phyloP scores from a whole-genome alignment of 1,284 basidiomycete species.

The Inonotus hispidus region DNA sequence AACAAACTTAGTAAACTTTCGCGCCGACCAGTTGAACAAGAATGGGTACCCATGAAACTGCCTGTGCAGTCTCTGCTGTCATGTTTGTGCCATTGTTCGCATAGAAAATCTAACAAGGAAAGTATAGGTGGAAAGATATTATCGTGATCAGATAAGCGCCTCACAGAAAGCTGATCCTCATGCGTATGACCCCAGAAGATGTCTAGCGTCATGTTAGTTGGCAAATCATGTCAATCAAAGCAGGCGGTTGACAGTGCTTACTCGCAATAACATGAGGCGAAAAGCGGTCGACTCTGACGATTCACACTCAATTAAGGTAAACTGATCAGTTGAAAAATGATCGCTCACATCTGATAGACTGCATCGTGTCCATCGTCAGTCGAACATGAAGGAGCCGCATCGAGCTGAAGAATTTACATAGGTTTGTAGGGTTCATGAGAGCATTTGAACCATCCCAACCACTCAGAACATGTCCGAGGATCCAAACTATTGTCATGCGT shows the following conservation, averaged over 20 bases:
- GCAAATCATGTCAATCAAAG: not conserved
- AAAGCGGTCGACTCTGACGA: constrained; percentile 68
- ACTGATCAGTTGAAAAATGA: not conserved
- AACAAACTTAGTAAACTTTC: not conserved
- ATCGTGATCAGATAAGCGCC: constrained; percentile 19
- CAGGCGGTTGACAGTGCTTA: constrained; percentile 30
- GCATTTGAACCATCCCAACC: constrained; percentile 75
- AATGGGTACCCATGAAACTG: constrained; percentile 45
- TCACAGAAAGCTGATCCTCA: constrained; percentile 71
- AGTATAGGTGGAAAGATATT: not conserved
- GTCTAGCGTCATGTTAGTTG: constrained; percentile 31
- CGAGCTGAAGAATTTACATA: constrained; percentile 46
- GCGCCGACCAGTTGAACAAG: not conserved
- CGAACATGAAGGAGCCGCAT: not conserved
- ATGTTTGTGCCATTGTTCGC: constrained; percentile 64
- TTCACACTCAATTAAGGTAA: constrained; percentile 16
- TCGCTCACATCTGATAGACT: constrained; percentile 69
- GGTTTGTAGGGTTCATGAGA: constrained; percentile 54
- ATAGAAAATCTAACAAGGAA: constrained; percentile 61
- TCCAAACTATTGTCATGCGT: constrained; percentile 52
- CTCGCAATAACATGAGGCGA: constrained; percentile 74
- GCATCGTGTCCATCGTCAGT: constrained; percentile 3
- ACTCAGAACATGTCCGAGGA: constrained; percentile 70
- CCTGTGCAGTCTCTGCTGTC: constrained; percentile 50
- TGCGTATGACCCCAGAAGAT: constrained; percentile 82